Evolutionary conservation across 2,329 filamentous ascomycete species (phyloP), one percentile per base, ranked within the genome.

Genomic region (Metarhizium anisopliae): DNA sequence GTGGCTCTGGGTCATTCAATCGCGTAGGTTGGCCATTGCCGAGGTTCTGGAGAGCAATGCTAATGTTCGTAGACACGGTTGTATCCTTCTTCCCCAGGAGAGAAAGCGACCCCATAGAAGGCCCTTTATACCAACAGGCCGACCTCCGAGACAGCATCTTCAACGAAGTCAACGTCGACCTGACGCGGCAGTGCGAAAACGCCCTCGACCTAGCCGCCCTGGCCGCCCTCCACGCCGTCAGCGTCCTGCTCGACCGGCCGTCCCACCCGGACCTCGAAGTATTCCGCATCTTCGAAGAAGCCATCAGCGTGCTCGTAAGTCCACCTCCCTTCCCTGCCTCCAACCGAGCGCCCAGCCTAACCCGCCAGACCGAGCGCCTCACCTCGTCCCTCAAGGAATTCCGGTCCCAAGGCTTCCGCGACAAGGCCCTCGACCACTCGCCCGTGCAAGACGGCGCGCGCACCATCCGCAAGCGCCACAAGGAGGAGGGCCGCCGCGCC

Each of bases 261-360:
- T 78, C 81, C 0, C 81, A 86, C 60, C 79, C 78, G 0, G 81
- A 86, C 50, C 69, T 86, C 0, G 81, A 86, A 57, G 74, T 86
- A 0, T 83, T 86, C 56, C 77, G 82, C 2, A 82, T 86, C 1
- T 86, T 86, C 50, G 82, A 85, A 60, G 83, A 86, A 58, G 83
- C 82, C 5, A 82, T 86, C 36, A 83, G 82, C 13, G 79, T 85
- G 25, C 62, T 86, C 59, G 82, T 84, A 65, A 50, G 71, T 56
- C 0, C 29, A 13, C 54, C 53, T 4, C 8, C 14, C 29, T 13
- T 13, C 18, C 30, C 5, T 8, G 20, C 40, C 14, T 6, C 40
- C 11, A 2, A 13, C 6, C 14, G 13, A 29, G 2, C 20, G 14
- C 10, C 25, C 3, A 18, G n/a, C 4, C 30, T 13, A 32, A 30